These are phyloP conservation scores for Schizochytrium sp. DNA, from an alignment of 108 stramenopile genomes.

Conservation along the genomic window DNA sequence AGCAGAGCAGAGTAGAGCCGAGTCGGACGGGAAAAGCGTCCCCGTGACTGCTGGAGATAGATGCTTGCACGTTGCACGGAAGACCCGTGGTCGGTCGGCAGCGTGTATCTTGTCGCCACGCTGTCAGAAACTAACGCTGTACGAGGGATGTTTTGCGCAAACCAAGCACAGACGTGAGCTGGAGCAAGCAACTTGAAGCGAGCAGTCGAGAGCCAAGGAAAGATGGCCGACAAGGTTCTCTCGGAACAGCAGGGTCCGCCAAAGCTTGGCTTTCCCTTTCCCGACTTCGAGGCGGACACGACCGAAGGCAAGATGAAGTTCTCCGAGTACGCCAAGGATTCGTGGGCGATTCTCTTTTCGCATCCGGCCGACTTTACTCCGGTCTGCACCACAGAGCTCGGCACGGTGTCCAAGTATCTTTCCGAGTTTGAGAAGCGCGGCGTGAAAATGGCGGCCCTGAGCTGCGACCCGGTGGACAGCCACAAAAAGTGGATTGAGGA, in stretches of 20 bases:
- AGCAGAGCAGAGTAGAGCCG: too few species aligned
- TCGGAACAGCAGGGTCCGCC: neutral
- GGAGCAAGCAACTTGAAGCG: too few species aligned
- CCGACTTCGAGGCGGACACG: neutral
- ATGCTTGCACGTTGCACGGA: too few species aligned
- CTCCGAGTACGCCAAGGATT: neutral
- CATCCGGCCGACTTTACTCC: slow-evolving; percentile 58
- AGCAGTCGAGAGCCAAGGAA: too few species aligned
- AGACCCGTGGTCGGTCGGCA: too few species aligned
- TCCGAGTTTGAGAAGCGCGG: slow-evolving; percentile 52
- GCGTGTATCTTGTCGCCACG: too few species aligned
- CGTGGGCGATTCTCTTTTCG: neutral
- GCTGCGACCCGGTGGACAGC: slow-evolving; percentile 58
- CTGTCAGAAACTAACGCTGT: too few species aligned
- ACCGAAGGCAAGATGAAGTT: neutral
- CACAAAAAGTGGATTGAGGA: neutral
- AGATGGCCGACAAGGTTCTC: neutral
- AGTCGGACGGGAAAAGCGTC: too few species aligned
- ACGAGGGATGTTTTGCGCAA: too few species aligned
- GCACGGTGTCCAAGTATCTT: slow-evolving; percentile 52
- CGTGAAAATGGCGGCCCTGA: slow-evolving; percentile 56
- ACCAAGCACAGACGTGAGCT: too few species aligned
- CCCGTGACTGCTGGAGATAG: too few species aligned
- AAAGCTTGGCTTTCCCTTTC: neutral
- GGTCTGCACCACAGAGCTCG: slow-evolving; percentile 79